Evolutionary conservation across 2,329 filamentous ascomycete species (phyloP).

Genomic region (Xylaria sp.): DNA sequence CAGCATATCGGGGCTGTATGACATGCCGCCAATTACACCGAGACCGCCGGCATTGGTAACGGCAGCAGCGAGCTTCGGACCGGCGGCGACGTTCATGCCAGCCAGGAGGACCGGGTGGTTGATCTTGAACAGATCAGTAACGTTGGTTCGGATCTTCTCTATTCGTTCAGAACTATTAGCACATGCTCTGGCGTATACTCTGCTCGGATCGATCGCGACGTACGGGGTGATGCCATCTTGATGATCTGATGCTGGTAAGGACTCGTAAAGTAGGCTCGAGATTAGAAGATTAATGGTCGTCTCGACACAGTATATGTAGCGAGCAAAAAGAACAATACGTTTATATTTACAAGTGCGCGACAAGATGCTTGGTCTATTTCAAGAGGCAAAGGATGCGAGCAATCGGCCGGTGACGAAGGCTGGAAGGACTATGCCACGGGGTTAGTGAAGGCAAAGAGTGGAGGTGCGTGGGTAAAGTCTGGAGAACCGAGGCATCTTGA

Average conservation of each 20-base stretch:
- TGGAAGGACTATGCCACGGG: no score
- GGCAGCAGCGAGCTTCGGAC: conserved; percentile 92
- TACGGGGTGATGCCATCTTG: conserved; percentile 41
- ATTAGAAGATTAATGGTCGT: neutral
- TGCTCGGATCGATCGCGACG: conserved; percentile 19
- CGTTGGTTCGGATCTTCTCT: conserved; percentile 88
- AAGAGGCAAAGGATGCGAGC: no score
- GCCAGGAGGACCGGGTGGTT: conserved; percentile 94
- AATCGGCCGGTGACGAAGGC: neutral
- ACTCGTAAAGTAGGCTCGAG: conserved; percentile 1
- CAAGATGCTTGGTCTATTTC: no score
- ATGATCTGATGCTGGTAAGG: neutral
- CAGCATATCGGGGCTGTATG: conserved; percentile 97
- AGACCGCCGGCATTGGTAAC: conserved; percentile 97
- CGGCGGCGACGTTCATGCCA: conserved; percentile 98
- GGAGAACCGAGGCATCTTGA: conserved; percentile 31
- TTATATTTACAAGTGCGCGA: no score
- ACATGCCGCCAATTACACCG: conserved; percentile 92
- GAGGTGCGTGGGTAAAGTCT: conserved; percentile 10
- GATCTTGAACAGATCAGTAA: conserved; percentile 97
- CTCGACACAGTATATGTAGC: neutral
- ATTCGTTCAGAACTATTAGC: conserved; percentile 31
- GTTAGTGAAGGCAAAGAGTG: conserved; percentile 1
- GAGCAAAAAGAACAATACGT: neutral
- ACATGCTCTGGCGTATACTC: conserved; percentile 1